Evolutionary conservation across 116 monocot genomes (phyloP), one percentile per base, ranked within the genome.

Genomic region (Dioscorea cayenensis): DNA sequence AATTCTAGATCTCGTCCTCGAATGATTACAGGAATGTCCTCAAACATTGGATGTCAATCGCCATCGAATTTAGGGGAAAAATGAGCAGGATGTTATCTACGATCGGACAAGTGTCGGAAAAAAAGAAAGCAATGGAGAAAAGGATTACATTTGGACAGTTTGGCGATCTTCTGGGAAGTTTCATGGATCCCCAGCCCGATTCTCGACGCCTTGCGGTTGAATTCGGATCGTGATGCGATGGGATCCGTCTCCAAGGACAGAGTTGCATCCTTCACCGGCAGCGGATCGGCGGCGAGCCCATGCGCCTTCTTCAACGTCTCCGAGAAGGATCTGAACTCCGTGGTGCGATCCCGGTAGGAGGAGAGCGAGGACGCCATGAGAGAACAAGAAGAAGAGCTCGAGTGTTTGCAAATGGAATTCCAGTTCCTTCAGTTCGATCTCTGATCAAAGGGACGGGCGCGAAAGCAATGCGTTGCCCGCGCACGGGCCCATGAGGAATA

Each of bases 111-210:
- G 43, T 10, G 43, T 43, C 43, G 43, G 43, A 55, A 55, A 51
- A 51, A 5, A 16, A n/a, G n/a, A 55, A 18, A 28, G 28, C 2
- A 28, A 18, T 17, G 0, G 5, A 55, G 16, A 9, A 71, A n/a
- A 14, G 12, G 29, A 25, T 52, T 77, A 78, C 78, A 61, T 72
- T 78, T 78, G 11, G 78, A 58, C 58, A 78, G 78, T 59, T 66
- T 66, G 6, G 64, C 69, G 55, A 77, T 36, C 71, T 77, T 77
- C 60, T 72, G 67, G 14, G 73, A 73, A 8, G 61, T 65, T 14
- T 73, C 37, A 7, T 73, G 51, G 32, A 73, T 73, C 25, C 62
- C 78, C 59, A 49, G 28, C 28, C 78, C 72, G 22, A 78, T 78
- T 18, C 21, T 43, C 5, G 78, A 72, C 13, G 72, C 72, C 48